phyloP scores from a whole-genome alignment of 2,329 filamentous ascomycete species.

The Trichoderma sp. region DNA sequence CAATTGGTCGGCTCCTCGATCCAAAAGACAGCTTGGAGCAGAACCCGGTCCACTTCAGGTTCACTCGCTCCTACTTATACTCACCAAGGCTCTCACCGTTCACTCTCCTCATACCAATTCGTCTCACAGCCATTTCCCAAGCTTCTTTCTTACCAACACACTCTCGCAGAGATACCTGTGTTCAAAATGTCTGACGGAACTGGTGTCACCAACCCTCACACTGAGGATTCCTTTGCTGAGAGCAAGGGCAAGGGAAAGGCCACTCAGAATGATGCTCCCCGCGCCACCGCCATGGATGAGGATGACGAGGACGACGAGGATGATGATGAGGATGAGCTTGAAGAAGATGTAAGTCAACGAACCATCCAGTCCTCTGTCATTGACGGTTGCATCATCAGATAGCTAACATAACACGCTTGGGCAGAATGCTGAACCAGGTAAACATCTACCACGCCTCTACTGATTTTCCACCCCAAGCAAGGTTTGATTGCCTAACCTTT shows the following conservation, averaged over 20 bases:
- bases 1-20: conserved; percentile 30
- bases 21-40: conserved; percentile 37
- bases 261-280: conserved; percentile 50
- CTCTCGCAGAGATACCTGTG: neutral
- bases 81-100: conserved; percentile 23
- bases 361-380: neutral
- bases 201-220: conserved; percentile 52
- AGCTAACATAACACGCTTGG: conserved; percentile 34
- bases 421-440: conserved; percentile 40
- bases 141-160: conserved; percentile 26
- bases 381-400: neutral
- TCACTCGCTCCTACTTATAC: conserved; percentile 35
- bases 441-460: conserved; percentile 28
- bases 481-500: conserved; percentile 10
- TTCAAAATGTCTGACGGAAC: conserved; percentile 51
- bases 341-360: conserved; percentile 32
- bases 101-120: conserved; percentile 18
- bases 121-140: conserved; percentile 27
- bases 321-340: conserved; percentile 48
- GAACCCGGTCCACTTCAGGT: conserved; percentile 31
- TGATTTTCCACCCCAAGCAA: too few relatives aligned
- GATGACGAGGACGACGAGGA: conserved; percentile 75
- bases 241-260: conserved; percentile 91
- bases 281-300: conserved; percentile 73
- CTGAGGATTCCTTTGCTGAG: conserved; percentile 51